phyloP scores from a whole-genome alignment of 208 protist species.

The Phytomonas sp. region DNA sequence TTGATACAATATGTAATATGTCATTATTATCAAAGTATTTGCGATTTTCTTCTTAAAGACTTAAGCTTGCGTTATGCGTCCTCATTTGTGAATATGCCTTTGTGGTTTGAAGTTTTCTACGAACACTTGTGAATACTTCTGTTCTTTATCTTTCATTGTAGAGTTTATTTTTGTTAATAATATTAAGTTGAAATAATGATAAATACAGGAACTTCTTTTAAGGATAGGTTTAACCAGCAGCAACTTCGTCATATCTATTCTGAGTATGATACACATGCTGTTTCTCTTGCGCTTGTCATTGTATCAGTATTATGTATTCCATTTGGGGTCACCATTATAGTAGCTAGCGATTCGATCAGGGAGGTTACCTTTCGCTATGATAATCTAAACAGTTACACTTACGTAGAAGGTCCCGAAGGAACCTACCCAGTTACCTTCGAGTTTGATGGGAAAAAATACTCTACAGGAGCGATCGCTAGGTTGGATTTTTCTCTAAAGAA shows the following conservation, averaged over 20 bases:
- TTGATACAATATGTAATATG: neutral
- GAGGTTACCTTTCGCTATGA: slow-evolving; percentile 71
- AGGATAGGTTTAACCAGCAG: slow-evolving; percentile 78
- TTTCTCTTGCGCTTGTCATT: slow-evolving; percentile 91
- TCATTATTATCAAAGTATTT: neutral
- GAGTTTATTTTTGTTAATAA: neutral
- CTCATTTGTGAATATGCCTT: neutral
- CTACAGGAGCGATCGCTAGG: slow-evolving; percentile 26
- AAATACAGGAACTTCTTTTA: neutral
- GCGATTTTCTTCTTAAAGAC: neutral
- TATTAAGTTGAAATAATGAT: slow-evolving; percentile 8
- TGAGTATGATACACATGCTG: slow-evolving; percentile 85
- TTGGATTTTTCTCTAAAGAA: slow-evolving; percentile 50
- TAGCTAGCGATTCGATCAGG: slow-evolving; percentile 51
- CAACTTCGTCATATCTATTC: slow-evolving; percentile 91
- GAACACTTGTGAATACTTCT: slow-evolving; percentile 7
- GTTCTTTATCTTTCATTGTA: neutral
- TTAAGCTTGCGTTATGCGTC: neutral
- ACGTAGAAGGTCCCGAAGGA: slow-evolving; percentile 15
- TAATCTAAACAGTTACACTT: slow-evolving; percentile 46
- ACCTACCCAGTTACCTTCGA: slow-evolving; percentile 29
- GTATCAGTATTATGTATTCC: slow-evolving; percentile 90
- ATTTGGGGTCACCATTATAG: slow-evolving; percentile 87
- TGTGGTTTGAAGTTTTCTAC: slow-evolving; percentile 3
- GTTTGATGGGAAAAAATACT: slow-evolving; percentile 30